Evolutionary conservation across 768 basidiomycete species (phyloP), one percentile per base, ranked within the genome.

Genomic region (Tylopilus sp.): DNA sequence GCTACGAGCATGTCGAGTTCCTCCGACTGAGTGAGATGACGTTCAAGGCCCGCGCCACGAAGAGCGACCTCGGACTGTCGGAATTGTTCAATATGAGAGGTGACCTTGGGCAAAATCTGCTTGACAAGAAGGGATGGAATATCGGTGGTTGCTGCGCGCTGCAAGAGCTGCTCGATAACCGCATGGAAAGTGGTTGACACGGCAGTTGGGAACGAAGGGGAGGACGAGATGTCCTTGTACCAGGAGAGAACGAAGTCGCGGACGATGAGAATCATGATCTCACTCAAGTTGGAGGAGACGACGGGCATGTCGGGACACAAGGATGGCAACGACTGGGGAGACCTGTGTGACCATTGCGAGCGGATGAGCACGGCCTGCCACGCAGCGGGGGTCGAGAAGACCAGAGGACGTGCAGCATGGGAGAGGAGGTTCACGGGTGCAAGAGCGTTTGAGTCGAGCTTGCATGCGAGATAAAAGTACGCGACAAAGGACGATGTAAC

Each of bases 301-400:
- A 80, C 72, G 12, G 82, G 80, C 35, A 81, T 81, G 22, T 80
- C 75, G 25, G 86, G 84, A 58, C 78, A 78, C 18, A 94, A 69
- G 8, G 85, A 80, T 1, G 86, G 77, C 18, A 87, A 74, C n/a
- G 81, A 73, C 61, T 84, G 83, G 0, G 86, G 82, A 4, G 82
- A 72, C 51, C 76, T 81, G 57, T 86, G 82, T 3, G 89, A 89
- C 94, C 93, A 95, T 67, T 88, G 83, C n/a, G 90, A 90, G 28
- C 93, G 83, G 40, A 82, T 92, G 45, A 90, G 75, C 42, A 91
- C 88, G 0, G 86, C 92, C 62, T 94, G 90, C 94, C 94, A 97
- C 28, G 93, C 94, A 50, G 94, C 91, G 22, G 92, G 91, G 3
- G 92, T 92, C 4, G 91, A 91, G 73, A 97, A 95, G 3, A 82